A percentile compares a stretch with the other conserved stretches of the same genome.
These are phyloP conservation scores for Mycena kentingensis DNA, from an alignment of 768 basidiomycete species.

Conservation along the genomic window DNA sequence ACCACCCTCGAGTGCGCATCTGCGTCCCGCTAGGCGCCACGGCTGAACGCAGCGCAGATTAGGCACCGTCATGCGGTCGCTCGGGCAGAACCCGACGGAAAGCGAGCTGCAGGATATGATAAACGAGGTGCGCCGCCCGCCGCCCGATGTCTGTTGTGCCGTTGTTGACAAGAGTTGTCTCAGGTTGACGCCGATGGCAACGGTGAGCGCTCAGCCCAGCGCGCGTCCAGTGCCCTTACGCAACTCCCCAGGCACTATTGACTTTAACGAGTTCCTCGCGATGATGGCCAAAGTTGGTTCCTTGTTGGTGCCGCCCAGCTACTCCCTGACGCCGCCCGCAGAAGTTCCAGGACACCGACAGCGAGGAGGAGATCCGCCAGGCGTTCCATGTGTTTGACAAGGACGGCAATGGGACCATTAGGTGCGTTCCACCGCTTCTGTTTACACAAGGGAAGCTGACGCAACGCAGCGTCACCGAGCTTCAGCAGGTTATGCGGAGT, in stretches of 20 bases:
- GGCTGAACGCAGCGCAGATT: neutral
- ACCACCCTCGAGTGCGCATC: constrained; percentile 48
- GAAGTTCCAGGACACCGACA: constrained; percentile 90
- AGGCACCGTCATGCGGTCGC: constrained; percentile 48
- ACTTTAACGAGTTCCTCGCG: constrained; percentile 80
- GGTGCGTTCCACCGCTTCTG: too few species aligned
- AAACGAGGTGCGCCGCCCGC: constrained; percentile 33
- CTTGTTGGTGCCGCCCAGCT: constrained; percentile 31
- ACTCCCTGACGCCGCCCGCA: constrained; percentile 74
- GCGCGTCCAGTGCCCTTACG: too few species aligned
- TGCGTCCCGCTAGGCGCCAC: neutral
- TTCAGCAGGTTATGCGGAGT: constrained; percentile 90
- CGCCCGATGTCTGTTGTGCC: neutral
- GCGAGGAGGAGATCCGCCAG: constrained; percentile 93
- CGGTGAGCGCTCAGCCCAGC: too few species aligned
- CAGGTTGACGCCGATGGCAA: constrained; percentile 47
- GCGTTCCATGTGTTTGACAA: constrained; percentile 98
- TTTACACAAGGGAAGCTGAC: too few species aligned
- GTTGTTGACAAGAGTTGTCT: too few species aligned
- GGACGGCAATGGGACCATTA: constrained; percentile 91
- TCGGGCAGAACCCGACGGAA: constrained; percentile 52
- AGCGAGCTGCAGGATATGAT: constrained; percentile 52
- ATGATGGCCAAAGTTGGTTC: constrained; percentile 59
- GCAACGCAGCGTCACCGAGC: constrained; percentile 80
- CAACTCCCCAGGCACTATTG: too few species aligned